Evolutionary conservation across 2,329 filamentous ascomycete genomes (phyloP).

Genomic region (Neonectria hederae): DNA sequence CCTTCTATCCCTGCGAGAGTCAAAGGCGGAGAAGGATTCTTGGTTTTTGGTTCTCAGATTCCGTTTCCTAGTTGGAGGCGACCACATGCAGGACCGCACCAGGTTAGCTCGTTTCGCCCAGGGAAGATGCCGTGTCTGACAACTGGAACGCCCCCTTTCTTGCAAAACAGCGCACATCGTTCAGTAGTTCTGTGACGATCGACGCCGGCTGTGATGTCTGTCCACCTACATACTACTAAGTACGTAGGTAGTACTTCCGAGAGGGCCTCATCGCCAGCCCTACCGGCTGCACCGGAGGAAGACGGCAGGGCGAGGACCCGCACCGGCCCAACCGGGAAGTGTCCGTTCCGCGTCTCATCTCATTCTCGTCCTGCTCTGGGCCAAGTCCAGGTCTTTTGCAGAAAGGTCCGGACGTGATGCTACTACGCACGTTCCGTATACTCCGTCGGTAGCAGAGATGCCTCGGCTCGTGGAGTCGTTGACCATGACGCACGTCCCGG

Average conservation of each 20-base stretch:
- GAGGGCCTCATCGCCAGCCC: conserved; percentile 16
- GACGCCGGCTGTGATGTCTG: neutral
- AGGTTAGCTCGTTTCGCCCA: neutral
- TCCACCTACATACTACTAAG: neutral
- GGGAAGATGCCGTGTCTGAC: neutral
- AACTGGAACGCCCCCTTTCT: neutral
- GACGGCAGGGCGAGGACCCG: conserved; percentile 7
- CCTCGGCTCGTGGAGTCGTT: neutral
- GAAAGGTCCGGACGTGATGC: neutral
- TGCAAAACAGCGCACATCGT: neutral
- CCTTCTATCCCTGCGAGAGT: neutral
- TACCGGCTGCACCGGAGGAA: conserved; percentile 25
- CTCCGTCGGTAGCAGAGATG: neutral
- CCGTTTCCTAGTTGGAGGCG: neutral
- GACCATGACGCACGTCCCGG: conserved; percentile 1
- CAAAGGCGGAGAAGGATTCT: neutral
- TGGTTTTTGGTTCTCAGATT: neutral
- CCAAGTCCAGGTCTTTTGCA: neutral
- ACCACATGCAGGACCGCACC: neutral
- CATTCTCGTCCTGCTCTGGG: neutral
- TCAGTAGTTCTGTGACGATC: neutral
- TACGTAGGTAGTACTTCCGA: neutral
- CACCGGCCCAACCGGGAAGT: conserved; percentile 10
- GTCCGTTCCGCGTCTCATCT: conserved; percentile 15
- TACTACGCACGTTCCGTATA: neutral